A percentile compares a stretch with the other conserved stretches of the same genome.
These are phyloP conservation scores for Zanthoxylum bungeanum DNA, from an alignment of 345 rosid species.

Conservation along the genomic window DNA sequence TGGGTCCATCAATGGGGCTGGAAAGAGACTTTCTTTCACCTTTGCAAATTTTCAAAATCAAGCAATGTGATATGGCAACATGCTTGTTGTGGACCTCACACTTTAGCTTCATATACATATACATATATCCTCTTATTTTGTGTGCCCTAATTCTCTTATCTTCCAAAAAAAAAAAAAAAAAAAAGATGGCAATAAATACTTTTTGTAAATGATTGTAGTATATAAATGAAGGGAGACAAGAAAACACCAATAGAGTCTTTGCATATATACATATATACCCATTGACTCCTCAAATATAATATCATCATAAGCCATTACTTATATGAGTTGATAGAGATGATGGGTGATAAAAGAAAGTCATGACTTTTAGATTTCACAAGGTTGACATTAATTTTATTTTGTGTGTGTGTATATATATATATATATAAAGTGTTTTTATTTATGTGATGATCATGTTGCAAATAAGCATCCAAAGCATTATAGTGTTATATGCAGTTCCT, in stretches of 20 bases:
- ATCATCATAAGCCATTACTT: conserved; percentile 37
- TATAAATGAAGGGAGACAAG: conserved; percentile 39
- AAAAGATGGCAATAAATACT: not conserved
- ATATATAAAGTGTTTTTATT: conserved; percentile 16
- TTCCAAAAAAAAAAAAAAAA: not conserved
- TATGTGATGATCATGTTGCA: conserved; percentile 5
- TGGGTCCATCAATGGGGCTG: conserved; percentile 29
- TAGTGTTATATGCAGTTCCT: not conserved
- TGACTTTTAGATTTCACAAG: conserved; percentile 39
- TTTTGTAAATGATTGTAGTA: conserved; percentile 12
- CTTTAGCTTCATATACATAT: no score
- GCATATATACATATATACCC: conserved; percentile 16
- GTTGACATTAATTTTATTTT: no score
- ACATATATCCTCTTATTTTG: not conserved
- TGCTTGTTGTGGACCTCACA: conserved; percentile 21
- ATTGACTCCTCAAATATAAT: conserved; percentile 32
- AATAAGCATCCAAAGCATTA: conserved; percentile 36
- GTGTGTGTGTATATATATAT: not conserved
- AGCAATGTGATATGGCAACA: conserved; percentile 30
- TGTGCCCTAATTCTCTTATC: not conserved
- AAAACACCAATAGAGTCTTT: conserved; percentile 45
- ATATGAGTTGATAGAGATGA: conserved; percentile 18
- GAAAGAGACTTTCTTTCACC: conserved; percentile 24
- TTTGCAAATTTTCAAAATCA: conserved; percentile 29
- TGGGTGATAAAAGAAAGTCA: conserved; percentile 33